Evolutionary conservation across 495 filamentous ascomycete species (phyloP).

Genomic region (Penicillium samsonianum): DNA sequence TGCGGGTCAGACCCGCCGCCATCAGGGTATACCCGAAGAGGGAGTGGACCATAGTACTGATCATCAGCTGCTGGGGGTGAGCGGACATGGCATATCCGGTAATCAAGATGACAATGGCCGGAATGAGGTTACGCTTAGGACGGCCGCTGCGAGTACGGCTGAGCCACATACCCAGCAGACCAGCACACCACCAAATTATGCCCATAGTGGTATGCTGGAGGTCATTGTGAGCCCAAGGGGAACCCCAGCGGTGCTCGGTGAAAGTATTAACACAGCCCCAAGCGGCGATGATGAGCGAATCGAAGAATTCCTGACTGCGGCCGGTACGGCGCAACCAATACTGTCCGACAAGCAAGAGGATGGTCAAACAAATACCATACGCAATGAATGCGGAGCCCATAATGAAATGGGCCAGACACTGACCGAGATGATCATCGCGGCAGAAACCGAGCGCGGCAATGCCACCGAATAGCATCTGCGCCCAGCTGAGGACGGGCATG

Average conservation of each 20-base stretch:
- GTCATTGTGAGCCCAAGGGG: slow-evolving; percentile 88
- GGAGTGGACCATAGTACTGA: slow-evolving; percentile 88
- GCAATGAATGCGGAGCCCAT: slow-evolving; percentile 97
- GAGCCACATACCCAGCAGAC: slow-evolving; percentile 88
- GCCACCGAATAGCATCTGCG: slow-evolving; percentile 95
- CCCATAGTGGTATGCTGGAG: slow-evolving; percentile 98
- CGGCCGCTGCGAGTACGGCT: slow-evolving; percentile 77
- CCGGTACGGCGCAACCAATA: slow-evolving; percentile 81
- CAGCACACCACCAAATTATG: slow-evolving; percentile 95
- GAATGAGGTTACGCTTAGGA: slow-evolving; percentile 90
- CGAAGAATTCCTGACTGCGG: slow-evolving; percentile 95
- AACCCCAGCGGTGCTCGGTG: slow-evolving; percentile 94
- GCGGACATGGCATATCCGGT: slow-evolving; percentile 95
- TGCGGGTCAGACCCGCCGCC: slow-evolving; percentile 78
- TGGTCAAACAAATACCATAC: slow-evolving; percentile 85
- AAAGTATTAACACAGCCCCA: slow-evolving; percentile 99
- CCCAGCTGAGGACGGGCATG: slow-evolving; percentile 85
- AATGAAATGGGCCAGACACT: slow-evolving; percentile 96
- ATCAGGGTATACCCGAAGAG: slow-evolving; percentile 96
- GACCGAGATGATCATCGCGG: slow-evolving; percentile 83
- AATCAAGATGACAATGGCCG: slow-evolving; percentile 82
- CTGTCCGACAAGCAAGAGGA: slow-evolving; percentile 86
- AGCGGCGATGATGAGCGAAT: slow-evolving; percentile 82
- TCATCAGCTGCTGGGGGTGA: slow-evolving; percentile 77
- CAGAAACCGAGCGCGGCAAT: slow-evolving; percentile 96